phyloP scores from a whole-genome alignment of 495 filamentous ascomycete species.

The Usnea hakonensis region DNA sequence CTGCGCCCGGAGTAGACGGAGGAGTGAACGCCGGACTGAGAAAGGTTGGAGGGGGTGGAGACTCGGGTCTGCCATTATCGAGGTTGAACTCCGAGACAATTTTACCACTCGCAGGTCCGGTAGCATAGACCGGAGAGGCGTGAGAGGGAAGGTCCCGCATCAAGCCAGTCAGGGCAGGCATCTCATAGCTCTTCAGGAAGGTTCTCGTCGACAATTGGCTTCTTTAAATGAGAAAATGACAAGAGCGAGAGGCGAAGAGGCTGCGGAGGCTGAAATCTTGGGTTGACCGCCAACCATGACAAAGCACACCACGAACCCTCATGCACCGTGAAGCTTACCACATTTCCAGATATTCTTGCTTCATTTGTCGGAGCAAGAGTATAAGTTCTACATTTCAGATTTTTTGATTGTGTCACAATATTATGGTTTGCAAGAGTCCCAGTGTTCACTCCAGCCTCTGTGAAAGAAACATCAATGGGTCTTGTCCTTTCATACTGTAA shows the following conservation, averaged over 20 bases:
- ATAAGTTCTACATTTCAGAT: neutral
- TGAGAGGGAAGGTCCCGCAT: conserved; percentile 47
- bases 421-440: neutral
- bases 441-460: neutral
- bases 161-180: conserved; percentile 24
- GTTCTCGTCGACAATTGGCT: neutral
- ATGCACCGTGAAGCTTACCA: neutral
- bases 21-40: conserved; percentile 75
- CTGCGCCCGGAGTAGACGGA: conserved; percentile 60
- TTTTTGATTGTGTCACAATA: neutral
- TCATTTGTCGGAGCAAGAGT: neutral
- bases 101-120: conserved; percentile 31
- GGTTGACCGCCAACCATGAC: conserved; percentile 1
- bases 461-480: neutral
- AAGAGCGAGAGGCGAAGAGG: neutral
- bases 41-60: conserved; percentile 43
- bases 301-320: neutral
- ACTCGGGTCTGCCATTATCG: conserved; percentile 28
- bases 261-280: conserved; percentile 1
- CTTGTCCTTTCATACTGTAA: neutral
- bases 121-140: conserved; percentile 43
- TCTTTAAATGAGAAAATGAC: neutral
- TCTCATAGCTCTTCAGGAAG: conserved; percentile 1
- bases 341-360: neutral
- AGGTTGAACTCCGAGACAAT: conserved; percentile 32